Evolutionary conservation across 331 rosid genomes (phyloP).

Genomic region (Cucumis variabilis): DNA sequence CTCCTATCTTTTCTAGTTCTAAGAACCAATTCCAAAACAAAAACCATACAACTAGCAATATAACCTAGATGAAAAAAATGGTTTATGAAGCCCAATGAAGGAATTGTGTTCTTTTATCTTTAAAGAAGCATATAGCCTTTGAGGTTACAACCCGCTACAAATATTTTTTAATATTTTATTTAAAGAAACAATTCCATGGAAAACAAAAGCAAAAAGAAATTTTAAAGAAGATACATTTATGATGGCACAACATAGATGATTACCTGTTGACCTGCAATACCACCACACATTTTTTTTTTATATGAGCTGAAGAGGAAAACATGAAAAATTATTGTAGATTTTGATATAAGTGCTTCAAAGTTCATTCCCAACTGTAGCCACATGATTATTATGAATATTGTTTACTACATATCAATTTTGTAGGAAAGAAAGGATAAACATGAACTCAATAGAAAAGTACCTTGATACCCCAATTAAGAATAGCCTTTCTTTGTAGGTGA

Average conservation of each 20-base stretch:
- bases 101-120: neutral
- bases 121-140: neutral
- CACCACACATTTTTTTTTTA: conserved; percentile 80
- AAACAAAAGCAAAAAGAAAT: neutral
- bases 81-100: neutral
- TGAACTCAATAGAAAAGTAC: conserved; percentile 43
- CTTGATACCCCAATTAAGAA: conserved; percentile 78
- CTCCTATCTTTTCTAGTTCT: neutral
- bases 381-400: neutral
- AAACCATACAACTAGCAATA: neutral
- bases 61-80: neutral
- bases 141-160: neutral
- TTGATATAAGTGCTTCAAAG: conserved; percentile 65
- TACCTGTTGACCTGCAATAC: conserved; percentile 81
- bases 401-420: neutral
- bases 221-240: neutral
- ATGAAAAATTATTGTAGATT: conserved; percentile 70
- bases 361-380: conserved; percentile 88
- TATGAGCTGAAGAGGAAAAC: conserved; percentile 95
- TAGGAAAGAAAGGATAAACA: conserved; percentile 3
- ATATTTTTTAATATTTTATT: neutral
- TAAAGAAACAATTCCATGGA: neutral
- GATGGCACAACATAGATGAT: neutral
- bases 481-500: conserved; percentile 98
- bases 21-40: neutral